These are phyloP conservation scores for Globisporangium mamillatum DNA, from an alignment of 352 stramenopile genomes.

Conservation along the genomic window DNA sequence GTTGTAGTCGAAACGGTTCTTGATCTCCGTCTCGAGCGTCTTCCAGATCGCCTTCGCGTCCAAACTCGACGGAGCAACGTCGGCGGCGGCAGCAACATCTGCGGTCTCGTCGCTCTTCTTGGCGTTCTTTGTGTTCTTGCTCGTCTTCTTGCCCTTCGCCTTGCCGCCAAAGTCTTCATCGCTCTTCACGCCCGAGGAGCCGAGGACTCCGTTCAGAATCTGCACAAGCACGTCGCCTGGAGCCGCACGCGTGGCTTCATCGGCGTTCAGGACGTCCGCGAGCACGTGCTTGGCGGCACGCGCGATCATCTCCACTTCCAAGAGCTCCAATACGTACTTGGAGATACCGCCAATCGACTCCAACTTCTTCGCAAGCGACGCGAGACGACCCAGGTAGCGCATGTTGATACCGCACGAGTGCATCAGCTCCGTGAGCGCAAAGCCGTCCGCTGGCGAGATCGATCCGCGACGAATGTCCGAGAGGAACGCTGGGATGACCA, in stretches of 20 bases:
- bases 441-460: conserved; percentile 87
- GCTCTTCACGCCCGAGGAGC: conserved; percentile 20
- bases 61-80: conserved; percentile 19
- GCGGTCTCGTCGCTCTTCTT: conserved; percentile 15
- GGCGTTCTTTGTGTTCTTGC: conserved; percentile 38
- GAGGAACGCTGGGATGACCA: conserved; percentile 85
- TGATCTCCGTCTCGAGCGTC: conserved; percentile 57
- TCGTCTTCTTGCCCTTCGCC: conserved; percentile 18
- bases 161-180: conserved; percentile 34
- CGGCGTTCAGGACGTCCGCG: conserved; percentile 62
- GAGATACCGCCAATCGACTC: conserved; percentile 87
- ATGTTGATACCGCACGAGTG: conserved; percentile 96
- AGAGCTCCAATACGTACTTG: conserved; percentile 91
- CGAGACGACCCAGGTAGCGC: conserved; percentile 93
- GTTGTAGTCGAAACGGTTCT: conserved; percentile 77
- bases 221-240: conserved; percentile 77
- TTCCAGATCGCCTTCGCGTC: conserved; percentile 52
- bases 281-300: conserved; percentile 89
- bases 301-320: conserved; percentile 96
- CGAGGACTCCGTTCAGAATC: conserved; percentile 85
- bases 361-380: conserved; percentile 84
- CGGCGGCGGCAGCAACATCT: conserved; percentile 3
- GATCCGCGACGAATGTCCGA: conserved; percentile 78
- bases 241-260: conserved; percentile 56
- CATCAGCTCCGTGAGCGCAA: conserved; percentile 91